A percentile compares a stretch with the other conserved stretches of the same genome.
Evolutionary conservation across 768 basidiomycete genomes (phyloP).

Genomic region (Vararia minispora): DNA sequence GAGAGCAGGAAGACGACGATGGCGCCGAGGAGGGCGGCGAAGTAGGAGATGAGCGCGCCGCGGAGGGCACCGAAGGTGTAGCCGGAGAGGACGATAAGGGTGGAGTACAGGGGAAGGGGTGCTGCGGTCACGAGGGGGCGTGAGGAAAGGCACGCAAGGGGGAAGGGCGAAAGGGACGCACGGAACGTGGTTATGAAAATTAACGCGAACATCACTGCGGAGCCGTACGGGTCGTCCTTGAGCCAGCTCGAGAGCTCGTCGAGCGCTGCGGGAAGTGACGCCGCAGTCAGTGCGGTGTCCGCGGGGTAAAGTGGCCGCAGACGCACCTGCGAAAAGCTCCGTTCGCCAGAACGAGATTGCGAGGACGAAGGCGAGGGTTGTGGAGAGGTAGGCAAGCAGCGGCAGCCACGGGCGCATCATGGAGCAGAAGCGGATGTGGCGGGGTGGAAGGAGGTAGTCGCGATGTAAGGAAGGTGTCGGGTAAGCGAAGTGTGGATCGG

Average conservation of each 20-base stretch:
- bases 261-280: constrained; percentile 40
- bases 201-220: constrained; percentile 66
- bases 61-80: constrained; percentile 82
- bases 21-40: constrained; percentile 77
- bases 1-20: constrained; percentile 76
- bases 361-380: constrained; percentile 64
- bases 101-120: constrained; percentile 86
- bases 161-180: constrained; percentile 31
- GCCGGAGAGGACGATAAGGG: constrained; percentile 83
- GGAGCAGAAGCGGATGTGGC: constrained; percentile 22
- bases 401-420: constrained; percentile 69
- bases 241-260: constrained; percentile 77
- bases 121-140: constrained; percentile 31
- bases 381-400: constrained; percentile 63
- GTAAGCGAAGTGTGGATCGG: constrained; percentile 8
- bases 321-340: constrained; percentile 73
- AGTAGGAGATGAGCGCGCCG: constrained; percentile 81
- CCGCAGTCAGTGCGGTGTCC: constrained; percentile 1
- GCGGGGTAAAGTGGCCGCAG: constrained; percentile 2
- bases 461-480: constrained; percentile 12
- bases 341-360: constrained; percentile 79
- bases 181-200: constrained; percentile 85
- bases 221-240: constrained; percentile 60
- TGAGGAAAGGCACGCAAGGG: constrained; percentile 13
- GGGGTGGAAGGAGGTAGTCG: constrained; percentile 12